These are phyloP conservation scores for Brassica cretica DNA, from an alignment of 345 rosid genomes.

Conservation along the genomic window DNA sequence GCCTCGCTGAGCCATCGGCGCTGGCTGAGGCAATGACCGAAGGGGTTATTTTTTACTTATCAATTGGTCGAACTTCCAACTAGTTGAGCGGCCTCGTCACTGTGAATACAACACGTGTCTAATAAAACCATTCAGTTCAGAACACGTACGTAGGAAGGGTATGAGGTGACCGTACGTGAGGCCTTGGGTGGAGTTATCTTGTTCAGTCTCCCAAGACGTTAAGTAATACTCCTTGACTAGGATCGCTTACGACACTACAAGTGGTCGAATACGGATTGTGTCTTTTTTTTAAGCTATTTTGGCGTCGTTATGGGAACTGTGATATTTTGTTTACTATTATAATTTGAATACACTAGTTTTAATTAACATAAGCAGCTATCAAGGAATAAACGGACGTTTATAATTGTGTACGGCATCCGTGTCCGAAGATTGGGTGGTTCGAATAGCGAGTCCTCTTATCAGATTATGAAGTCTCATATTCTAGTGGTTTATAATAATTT, in stretches of 20 bases:
- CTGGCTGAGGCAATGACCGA: neutral
- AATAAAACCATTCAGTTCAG: neutral
- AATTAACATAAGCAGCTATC: too few relatives aligned
- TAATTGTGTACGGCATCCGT: too few relatives aligned
- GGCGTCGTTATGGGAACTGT: neutral
- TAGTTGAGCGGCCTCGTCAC: slow-evolving; percentile 36
- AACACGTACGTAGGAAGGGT: neutral
- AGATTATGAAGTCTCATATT: too few relatives aligned
- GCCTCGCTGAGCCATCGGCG: neutral
- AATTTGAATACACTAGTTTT: too few relatives aligned
- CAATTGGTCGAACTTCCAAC: neutral
- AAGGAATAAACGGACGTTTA: too few relatives aligned
- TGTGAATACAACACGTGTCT: slow-evolving; percentile 31
- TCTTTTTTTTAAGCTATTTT: neutral
- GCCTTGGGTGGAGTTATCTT: slow-evolving; percentile 31
- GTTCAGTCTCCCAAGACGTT: slow-evolving; percentile 41
- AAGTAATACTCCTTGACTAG: slow-evolving; percentile 27
- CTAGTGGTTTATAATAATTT: too few relatives aligned
- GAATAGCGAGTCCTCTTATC: too few relatives aligned
- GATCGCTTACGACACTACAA: slow-evolving; percentile 24
- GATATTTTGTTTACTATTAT: too few relatives aligned
- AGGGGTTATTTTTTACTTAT: slow-evolving; percentile 7
- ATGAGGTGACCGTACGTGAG: slow-evolving; percentile 32
- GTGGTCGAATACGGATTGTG: slow-evolving; percentile 19
- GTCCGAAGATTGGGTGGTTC: too few relatives aligned